These are phyloP conservation scores for Limnanthes douglasii DNA, from an alignment of 345 rosid species.

Conservation along the genomic window DNA sequence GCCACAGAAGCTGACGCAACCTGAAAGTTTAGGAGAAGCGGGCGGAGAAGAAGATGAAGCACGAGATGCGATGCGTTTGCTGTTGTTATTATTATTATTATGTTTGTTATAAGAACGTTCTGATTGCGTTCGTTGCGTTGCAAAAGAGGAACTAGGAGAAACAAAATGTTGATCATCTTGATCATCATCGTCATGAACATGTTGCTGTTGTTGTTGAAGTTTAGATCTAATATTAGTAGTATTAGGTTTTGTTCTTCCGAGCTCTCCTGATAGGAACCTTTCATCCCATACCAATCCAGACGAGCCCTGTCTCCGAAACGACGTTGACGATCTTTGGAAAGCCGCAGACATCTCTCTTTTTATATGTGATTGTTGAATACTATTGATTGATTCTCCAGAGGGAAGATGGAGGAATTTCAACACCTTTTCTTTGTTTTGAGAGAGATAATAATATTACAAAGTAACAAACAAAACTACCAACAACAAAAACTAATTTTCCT, in stretches of 20 bases:
- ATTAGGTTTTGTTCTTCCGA: conserved; percentile 14
- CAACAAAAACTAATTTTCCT: too few species aligned
- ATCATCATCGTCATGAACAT: not conserved
- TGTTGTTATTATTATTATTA: too few species aligned
- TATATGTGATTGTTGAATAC: not conserved
- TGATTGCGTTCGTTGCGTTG: too few species aligned
- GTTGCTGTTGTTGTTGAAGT: not conserved
- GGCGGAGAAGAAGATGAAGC: too few species aligned
- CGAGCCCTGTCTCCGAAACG: conserved; percentile 83
- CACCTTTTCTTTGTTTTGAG: not conserved
- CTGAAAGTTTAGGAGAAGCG: conserved; percentile 50
- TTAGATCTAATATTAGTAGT: conserved; percentile 9
- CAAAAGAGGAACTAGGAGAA: too few species aligned
- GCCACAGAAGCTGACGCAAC: conserved; percentile 47
- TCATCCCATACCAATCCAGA: conserved; percentile 79
- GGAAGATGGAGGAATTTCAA: conserved; percentile 7
- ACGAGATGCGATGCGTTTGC: too few species aligned
- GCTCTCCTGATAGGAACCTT: conserved; percentile 31
- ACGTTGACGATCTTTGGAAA: conserved; percentile 52
- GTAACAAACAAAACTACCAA: conserved; percentile 1
- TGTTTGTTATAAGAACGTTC: too few species aligned
- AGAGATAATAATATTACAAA: not conserved
- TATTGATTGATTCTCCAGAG: not conserved
- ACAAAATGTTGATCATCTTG: too few species aligned
- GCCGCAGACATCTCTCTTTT: conserved; percentile 8